These are phyloP conservation scores for Chaetomium strumarium DNA, from an alignment of 2,329 filamentous ascomycete species.

Conservation along the genomic window DNA sequence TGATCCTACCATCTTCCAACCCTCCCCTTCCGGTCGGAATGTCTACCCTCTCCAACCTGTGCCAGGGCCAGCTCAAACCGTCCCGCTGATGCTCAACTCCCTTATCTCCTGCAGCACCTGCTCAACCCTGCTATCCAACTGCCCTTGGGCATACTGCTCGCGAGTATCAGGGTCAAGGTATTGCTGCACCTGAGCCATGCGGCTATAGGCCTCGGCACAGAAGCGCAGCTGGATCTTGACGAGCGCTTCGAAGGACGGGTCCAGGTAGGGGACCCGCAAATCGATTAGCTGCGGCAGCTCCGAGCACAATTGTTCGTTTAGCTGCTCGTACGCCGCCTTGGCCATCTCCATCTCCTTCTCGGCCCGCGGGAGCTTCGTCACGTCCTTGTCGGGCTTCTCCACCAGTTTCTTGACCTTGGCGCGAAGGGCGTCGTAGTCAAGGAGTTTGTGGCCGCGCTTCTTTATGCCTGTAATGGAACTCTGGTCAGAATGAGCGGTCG, in stretches of 20 bases:
- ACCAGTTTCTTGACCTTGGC: constrained; percentile 95
- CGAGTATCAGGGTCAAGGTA: constrained; percentile 93
- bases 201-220: constrained; percentile 93
- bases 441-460: constrained; percentile 95
- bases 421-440: constrained; percentile 94
- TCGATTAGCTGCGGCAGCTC: constrained; percentile 96
- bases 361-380: constrained; percentile 87
- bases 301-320: constrained; percentile 91
- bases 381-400: constrained; percentile 98
- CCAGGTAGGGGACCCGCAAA: constrained; percentile 90
- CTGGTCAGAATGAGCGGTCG: not conserved
- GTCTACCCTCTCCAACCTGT: no score
- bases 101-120: constrained; percentile 95
- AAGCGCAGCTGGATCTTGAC: constrained; percentile 98
- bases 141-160: constrained; percentile 91
- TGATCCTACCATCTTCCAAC: no score
- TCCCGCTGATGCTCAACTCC: constrained; percentile 84
- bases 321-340: constrained; percentile 85
- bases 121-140: constrained; percentile 86
- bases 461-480: constrained; percentile 70
- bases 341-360: constrained; percentile 97
- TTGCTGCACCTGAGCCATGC: constrained; percentile 99
- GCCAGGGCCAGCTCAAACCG: constrained; percentile 38
- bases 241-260: constrained; percentile 93
- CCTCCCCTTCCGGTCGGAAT: no score